Conservation (phyloP, 208 protist species). For the Acanthamoeba castellanii region DNA sequence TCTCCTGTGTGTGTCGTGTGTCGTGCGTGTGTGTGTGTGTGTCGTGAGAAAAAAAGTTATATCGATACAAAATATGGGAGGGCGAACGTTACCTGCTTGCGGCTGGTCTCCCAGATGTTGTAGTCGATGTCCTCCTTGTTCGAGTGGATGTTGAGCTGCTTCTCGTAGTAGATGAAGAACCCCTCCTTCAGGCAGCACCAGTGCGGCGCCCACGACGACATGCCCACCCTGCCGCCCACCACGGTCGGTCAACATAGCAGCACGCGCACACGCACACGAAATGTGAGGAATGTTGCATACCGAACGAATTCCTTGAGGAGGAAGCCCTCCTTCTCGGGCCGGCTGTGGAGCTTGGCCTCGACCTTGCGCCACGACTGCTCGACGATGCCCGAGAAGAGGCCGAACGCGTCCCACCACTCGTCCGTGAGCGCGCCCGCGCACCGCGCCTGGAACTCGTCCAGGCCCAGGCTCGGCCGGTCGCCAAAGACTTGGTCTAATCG, state of each 20-base stretch:
- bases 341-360: not conserved
- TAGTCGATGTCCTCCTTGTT: conserved; percentile 3
- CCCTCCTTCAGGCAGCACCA: not conserved
- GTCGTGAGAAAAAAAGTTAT: too few relatives aligned
- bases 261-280: not conserved
- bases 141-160: not conserved
- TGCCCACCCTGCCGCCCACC: not conserved
- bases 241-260: not conserved
- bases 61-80: not conserved
- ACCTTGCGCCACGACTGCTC: not conserved
- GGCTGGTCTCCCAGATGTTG: conserved; percentile 9
- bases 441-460: not conserved
- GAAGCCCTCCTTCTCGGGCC: conserved; percentile 7
- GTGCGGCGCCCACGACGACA: conserved; percentile 8
- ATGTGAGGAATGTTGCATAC: not conserved
- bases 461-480: not conserved
- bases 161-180: conserved; percentile 23
- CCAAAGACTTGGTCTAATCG: not conserved
- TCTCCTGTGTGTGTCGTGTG: not conserved
- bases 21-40: too few relatives aligned
- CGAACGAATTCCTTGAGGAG: not conserved
- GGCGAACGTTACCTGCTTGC: not conserved
- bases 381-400: not conserved
- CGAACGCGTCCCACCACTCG: conserved; percentile 9
- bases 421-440: not conserved